Conservation (phyloP, 2,329 filamentous ascomycete species). For the Bipolaris gigantea region DNA sequence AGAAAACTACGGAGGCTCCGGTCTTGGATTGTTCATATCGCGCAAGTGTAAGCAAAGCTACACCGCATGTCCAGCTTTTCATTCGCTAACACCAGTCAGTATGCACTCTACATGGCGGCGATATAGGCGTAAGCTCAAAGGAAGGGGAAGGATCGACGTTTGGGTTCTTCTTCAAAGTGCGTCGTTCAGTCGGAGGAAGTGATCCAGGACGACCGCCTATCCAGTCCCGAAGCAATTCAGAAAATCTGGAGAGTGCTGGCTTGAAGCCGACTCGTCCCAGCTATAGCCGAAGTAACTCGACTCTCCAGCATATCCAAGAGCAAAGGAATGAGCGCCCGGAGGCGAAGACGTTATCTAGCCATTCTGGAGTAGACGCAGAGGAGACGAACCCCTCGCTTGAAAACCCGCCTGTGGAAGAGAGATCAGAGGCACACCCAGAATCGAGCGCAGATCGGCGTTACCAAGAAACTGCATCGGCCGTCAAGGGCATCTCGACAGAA, state of each 20-base stretch:
- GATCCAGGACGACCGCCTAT: conserved; percentile 32
- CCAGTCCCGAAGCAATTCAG: conserved; percentile 29
- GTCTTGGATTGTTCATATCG: conserved; percentile 44
- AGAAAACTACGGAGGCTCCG: conserved; percentile 48
- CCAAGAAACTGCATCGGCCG: conserved; percentile 25
- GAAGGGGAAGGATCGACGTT: conserved; percentile 44
- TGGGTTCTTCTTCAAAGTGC: conserved; percentile 44
- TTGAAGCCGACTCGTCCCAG: conserved; percentile 23
- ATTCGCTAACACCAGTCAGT: conserved; percentile 18
- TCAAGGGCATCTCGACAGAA: conserved; percentile 12
- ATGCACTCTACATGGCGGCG: conserved; percentile 44
- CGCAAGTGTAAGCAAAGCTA: conserved; percentile 34
- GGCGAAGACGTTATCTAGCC: conserved; percentile 9
- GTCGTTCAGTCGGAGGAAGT: conserved; percentile 24
- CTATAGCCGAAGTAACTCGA: conserved; percentile 34
- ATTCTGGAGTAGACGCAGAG: conserved; percentile 14
- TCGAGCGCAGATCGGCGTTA: conserved; percentile 26
- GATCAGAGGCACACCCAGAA: conserved; percentile 32
- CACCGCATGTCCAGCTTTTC: no score
- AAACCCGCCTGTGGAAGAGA: conserved; percentile 38
- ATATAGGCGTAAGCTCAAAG: conserved; percentile 42
- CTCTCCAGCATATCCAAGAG: conserved; percentile 32
- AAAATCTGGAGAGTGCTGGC: conserved; percentile 17
- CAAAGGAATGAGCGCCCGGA: conserved; percentile 18
- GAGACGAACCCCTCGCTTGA: conserved; percentile 30